Conservation (phyloP, 73 alveolate species). For the Uronychia setigera region DNA sequence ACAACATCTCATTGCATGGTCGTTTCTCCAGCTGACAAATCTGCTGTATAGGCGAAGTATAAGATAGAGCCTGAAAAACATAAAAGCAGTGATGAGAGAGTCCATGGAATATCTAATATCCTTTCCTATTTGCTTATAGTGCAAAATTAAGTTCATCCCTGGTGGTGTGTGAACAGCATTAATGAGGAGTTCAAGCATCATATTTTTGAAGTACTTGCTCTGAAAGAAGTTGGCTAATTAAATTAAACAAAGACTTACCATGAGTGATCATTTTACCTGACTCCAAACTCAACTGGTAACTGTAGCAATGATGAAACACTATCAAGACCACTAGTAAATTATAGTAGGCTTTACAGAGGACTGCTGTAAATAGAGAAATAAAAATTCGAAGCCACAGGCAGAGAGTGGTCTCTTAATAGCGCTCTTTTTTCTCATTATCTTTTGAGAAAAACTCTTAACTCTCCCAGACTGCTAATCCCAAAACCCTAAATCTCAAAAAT, state of each 20-base stretch:
- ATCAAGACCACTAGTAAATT: not conserved
- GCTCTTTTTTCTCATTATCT: not conserved
- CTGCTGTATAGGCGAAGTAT: slow-evolving; percentile 24
- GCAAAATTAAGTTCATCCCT: slow-evolving; percentile 19
- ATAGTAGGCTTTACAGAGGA: not conserved
- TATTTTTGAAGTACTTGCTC: slow-evolving; percentile 11
- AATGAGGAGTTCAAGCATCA: slow-evolving; percentile 19
- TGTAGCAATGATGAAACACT: not conserved
- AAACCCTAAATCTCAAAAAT: too few relatives aligned
- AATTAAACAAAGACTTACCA: not conserved
- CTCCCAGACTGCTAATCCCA: not conserved
- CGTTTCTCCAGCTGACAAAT: slow-evolving; percentile 29
- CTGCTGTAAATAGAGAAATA: not conserved
- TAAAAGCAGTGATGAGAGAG: slow-evolving; percentile 15
- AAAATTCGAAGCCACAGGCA: not conserved
- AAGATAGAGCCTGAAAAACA: slow-evolving; percentile 30
- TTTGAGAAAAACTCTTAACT: not conserved
- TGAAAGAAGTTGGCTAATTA: not conserved
- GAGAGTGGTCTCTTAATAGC: not conserved
- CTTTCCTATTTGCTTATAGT: slow-evolving; percentile 21
- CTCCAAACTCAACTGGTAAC: not conserved
- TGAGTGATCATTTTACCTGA: not conserved
- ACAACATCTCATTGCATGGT: slow-evolving; percentile 18
- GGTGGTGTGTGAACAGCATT: slow-evolving; percentile 40
- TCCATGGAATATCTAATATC: slow-evolving; percentile 27